Evolutionary conservation across 2,329 filamentous ascomycete species (phyloP).

Genomic region (Dactylella cylindrospora): DNA sequence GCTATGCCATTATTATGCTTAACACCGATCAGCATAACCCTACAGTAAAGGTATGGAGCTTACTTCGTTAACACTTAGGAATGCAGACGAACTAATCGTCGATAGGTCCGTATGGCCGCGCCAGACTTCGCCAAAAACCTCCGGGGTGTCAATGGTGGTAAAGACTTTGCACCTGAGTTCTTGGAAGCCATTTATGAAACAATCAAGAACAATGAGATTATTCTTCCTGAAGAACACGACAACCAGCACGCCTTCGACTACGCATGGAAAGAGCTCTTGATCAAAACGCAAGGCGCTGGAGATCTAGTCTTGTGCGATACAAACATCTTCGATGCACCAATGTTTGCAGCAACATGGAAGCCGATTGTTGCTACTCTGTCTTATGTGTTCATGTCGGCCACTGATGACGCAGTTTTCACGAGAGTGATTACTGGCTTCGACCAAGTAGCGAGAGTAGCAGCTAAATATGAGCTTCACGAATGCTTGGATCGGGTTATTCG

Average conservation of each 20-base stretch:
- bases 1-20: slow-evolving; percentile 95
- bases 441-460: slow-evolving; percentile 90
- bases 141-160: slow-evolving; percentile 81
- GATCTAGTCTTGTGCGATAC: slow-evolving; percentile 73
- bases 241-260: slow-evolving; percentile 49
- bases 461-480: slow-evolving; percentile 77
- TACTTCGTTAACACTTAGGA: background rate
- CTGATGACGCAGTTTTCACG: slow-evolving; percentile 92
- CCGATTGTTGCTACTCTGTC: slow-evolving; percentile 92
- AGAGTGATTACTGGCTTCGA: slow-evolving; percentile 93
- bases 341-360: slow-evolving; percentile 95
- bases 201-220: slow-evolving; percentile 91
- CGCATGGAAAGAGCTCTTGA: slow-evolving; percentile 89
- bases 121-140: slow-evolving; percentile 83
- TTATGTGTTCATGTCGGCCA: slow-evolving; percentile 98
- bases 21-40: slow-evolving; percentile 98
- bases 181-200: slow-evolving; percentile 84
- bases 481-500: slow-evolving; percentile 91
- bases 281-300: slow-evolving; percentile 77
- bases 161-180: slow-evolving; percentile 81
- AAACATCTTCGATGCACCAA: slow-evolving; percentile 93
- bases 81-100: slow-evolving; percentile 34
- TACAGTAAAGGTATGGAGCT: slow-evolving; percentile 64
- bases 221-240: slow-evolving; percentile 76
- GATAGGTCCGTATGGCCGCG: slow-evolving; percentile 77